Base-by-base conservation (phyloP, 164 flowering plant genomes). In the Liquidambar formosana region DNA sequence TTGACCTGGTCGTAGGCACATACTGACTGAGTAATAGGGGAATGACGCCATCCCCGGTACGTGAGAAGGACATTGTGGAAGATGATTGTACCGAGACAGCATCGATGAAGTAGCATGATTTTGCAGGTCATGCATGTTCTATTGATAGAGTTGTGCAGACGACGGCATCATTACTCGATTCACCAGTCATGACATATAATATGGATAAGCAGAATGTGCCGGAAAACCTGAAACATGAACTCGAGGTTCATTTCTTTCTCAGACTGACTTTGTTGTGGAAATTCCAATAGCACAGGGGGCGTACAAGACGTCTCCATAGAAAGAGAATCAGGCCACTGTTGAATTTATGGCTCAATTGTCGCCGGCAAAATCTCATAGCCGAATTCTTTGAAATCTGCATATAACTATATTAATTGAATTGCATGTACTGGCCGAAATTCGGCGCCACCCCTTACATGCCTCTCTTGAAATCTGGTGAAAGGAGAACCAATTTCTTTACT, bases 1-100 rank as follows among this genome's bases (percentile, higher is more conserved):
- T 75, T 90, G 94, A 57, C 89, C 92, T 2, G 87, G 93, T 70
- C 81, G 99, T 53, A 88, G 16, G 70, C 85, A 82, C 11, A 85
- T 22, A 60, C 70, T 69, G 38, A 78, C 58, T 0, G 93, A 94
- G 73, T 89, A 90, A 67, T 86, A 93, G 0, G 94, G 90, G 53
- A 81, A 85, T 38, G 92, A 71, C 63, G 91, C 59, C 89, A 89
- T 81, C 53, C 88, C 85, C 53, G 78, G 85, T 54, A 78, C 61
- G 76, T 82, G 88, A 27, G 85, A 76, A 52, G 85, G 79, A 52
- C 87, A 83, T 10, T 86, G 97, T 19, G 83, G 87, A 64, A 81
- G 75, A 79, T 85, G 83, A 78, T 71, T 77, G 75, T 83, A 85
- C 48, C 81, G 94, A 73, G 91, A 74, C 33, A 85, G 25, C 80